Conservation (phyloP, 495 filamentous ascomycete genomes). For the Hypoxylon lenormandii region DNA sequence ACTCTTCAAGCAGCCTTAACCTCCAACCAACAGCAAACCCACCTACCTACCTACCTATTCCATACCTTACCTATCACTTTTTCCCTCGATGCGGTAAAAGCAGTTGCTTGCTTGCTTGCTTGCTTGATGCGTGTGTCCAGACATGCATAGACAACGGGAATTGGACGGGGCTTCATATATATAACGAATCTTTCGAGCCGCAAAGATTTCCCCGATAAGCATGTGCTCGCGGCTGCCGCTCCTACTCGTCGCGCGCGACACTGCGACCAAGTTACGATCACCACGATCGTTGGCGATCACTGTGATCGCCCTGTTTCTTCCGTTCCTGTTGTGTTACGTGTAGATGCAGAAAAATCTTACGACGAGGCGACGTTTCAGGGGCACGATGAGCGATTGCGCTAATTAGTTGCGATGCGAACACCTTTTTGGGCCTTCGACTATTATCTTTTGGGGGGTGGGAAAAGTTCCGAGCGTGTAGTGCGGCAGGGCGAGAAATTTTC, state of each 20-base stretch:
- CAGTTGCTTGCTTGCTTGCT: too few relatives aligned
- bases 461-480: constrained; percentile 30
- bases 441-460: constrained; percentile 13
- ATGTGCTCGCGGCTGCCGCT: constrained; percentile 32
- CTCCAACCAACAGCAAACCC: not conserved
- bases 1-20: not conserved
- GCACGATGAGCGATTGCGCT: constrained; percentile 27
- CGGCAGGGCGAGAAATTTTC: constrained; percentile 31
- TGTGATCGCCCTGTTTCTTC: constrained; percentile 25
- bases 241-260: constrained; percentile 53
- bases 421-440: constrained; percentile 14
- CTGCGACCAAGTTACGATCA: too few relatives aligned
- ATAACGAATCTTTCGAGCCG: constrained; percentile 25
- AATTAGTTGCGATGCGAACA: constrained; percentile 27
- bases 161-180: constrained; percentile 16
- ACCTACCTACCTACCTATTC: constrained; percentile 5
- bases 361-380: constrained; percentile 25
- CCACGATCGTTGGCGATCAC: too few relatives aligned
- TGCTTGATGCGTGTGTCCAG: constrained; percentile 20
- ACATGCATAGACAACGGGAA: constrained; percentile 10
- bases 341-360: constrained; percentile 17
- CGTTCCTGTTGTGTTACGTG: constrained; percentile 13
- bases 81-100: too few relatives aligned
- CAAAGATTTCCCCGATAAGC: constrained; percentile 40
- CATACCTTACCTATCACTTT: constrained; percentile 24